Evolutionary conservation across 257 asterid species (phyloP).

Genomic region (Solanum habrochaites): DNA sequence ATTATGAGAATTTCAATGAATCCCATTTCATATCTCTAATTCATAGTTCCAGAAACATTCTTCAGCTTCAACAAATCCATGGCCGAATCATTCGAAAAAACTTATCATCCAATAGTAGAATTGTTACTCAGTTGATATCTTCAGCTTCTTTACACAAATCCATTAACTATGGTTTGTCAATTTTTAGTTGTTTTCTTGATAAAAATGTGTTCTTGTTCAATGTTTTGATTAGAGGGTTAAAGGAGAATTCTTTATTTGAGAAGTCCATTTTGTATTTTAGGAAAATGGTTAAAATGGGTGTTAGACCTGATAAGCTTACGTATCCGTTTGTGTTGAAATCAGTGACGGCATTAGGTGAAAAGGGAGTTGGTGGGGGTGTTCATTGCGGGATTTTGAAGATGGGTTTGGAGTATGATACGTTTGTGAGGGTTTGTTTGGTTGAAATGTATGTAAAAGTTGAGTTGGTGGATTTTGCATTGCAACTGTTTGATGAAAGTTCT

Average conservation of each 20-base stretch:
- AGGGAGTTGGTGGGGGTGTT: slow-evolving; percentile 6
- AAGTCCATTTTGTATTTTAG: slow-evolving; percentile 6
- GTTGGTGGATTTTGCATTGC: slow-evolving; percentile 7
- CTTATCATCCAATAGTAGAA: slow-evolving; percentile 1
- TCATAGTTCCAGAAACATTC: slow-evolving; percentile 9
- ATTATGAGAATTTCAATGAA: neutral
- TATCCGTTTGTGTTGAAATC: slow-evolving; percentile 32
- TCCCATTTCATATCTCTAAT: slow-evolving; percentile 19
- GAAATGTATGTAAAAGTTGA: slow-evolving; percentile 29
- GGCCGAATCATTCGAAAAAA: slow-evolving; percentile 2
- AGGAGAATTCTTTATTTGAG: slow-evolving; percentile 12
- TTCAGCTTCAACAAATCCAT: slow-evolving; percentile 21
- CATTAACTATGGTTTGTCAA: slow-evolving; percentile 4
- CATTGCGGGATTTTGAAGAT: slow-evolving; percentile 15
- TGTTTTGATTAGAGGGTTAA: slow-evolving; percentile 23
- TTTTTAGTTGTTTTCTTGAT: slow-evolving; percentile 3
- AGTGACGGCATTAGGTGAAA: slow-evolving; percentile 5
- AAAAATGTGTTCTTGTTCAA: slow-evolving; percentile 19
- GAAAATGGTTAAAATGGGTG: slow-evolving; percentile 10
- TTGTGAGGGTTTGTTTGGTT: slow-evolving; percentile 35
- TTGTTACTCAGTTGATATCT: slow-evolving; percentile 25
- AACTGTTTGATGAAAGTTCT: slow-evolving; percentile 34
- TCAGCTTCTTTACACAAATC: slow-evolving; percentile 6
- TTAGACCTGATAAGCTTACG: slow-evolving; percentile 22
- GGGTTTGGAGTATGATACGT: slow-evolving; percentile 31